Percentiles rank a stretch among this genome's conserved stretches.
Conservation (phyloP, 192 early-diverging fungal species). For the Linderina pennispora region DNA sequence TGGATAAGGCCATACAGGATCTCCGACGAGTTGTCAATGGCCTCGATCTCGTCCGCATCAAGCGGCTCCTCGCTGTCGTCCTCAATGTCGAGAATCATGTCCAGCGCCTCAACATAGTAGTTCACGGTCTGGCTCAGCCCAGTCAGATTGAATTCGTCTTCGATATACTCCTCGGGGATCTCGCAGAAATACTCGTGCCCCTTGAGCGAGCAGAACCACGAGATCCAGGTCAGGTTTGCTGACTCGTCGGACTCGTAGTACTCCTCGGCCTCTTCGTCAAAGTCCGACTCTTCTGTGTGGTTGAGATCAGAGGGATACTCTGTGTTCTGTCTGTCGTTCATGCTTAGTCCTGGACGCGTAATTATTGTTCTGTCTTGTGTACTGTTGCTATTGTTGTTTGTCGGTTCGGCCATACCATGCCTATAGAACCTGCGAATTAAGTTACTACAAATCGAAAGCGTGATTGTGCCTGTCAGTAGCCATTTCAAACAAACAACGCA, state of each 20-base stretch:
- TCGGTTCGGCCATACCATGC: conserved; percentile 35
- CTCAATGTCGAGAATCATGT: conserved; percentile 91
- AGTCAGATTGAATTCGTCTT: conserved; percentile 98
- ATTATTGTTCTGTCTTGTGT: conserved; percentile 9
- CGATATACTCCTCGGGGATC: conserved; percentile 75
- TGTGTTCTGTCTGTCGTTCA: conserved; percentile 3
- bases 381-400: conserved; percentile 8
- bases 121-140: conserved; percentile 77
- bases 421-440: conserved; percentile 26
- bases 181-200: conserved; percentile 77
- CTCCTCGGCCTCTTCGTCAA: conserved; percentile 36
- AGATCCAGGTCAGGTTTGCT: conserved; percentile 59
- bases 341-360: conserved; percentile 1
- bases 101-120: conserved; percentile 86
- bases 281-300: conserved; percentile 41
- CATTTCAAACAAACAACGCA: too few species aligned
- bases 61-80: conserved; percentile 43
- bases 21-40: conserved; percentile 83
- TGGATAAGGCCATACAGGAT: conserved; percentile 93
- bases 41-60: conserved; percentile 63
- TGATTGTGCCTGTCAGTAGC: background rate
- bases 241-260: conserved; percentile 36
- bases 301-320: conserved; percentile 26
- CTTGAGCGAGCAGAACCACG: conserved; percentile 67
- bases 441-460: conserved; percentile 8